Base-by-base conservation (phyloP, 2,329 filamentous ascomycete genomes). In the Ceratocystis lukuohia region DNA sequence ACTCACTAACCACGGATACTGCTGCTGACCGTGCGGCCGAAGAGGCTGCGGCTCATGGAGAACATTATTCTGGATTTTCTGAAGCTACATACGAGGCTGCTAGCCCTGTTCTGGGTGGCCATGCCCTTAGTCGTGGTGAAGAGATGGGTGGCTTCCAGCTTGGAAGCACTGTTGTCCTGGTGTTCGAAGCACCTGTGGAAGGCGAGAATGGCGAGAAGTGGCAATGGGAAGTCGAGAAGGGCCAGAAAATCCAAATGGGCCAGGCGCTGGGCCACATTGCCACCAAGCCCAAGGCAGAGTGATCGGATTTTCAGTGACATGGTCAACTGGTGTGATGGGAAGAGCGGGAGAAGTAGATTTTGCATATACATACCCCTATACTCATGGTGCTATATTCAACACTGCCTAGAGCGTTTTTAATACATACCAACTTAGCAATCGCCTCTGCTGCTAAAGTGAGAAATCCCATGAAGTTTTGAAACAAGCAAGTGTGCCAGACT, bases 141-240 rank as follows among this genome's bases (percentile, higher is more conserved):
- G 94, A 99, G 76, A 97, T 99, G 91, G 94, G 94, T 65, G 95
- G 94, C 0, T 99, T 99, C 77, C 91, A 95, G 78, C 81, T 99
- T 2, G 94, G 94, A 22, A 96, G 91, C 74, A 96, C 93, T 0
- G 87, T 99, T 70, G 94, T 99, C 48, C 80, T 99, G 64, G 91
- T 99, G 0, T 99, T 99, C 73, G 95, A 99, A 77, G 94, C 94
- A 12, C 94, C 94, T 0, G 84, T 86, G 65, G 83, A 67, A 30
- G 59, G 61, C 0, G 64, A 68, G 53, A 64, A 66, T 22, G 64
- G 61, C n/a, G 64, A 66, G 45, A 67, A 69, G 48, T 97, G 91
- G 83, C 83, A 81, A 69, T 99, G 94, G 93, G 82, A 80, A 33
- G 88, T 97, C 62, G 84, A 93, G 73, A 91, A 91, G 76, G 94